A percentile compares a stretch with the other conserved stretches of the same genome.
These are phyloP conservation scores for Phlebiopsis gigantea DNA, from an alignment of 768 basidiomycete genomes.

Conservation along the genomic window DNA sequence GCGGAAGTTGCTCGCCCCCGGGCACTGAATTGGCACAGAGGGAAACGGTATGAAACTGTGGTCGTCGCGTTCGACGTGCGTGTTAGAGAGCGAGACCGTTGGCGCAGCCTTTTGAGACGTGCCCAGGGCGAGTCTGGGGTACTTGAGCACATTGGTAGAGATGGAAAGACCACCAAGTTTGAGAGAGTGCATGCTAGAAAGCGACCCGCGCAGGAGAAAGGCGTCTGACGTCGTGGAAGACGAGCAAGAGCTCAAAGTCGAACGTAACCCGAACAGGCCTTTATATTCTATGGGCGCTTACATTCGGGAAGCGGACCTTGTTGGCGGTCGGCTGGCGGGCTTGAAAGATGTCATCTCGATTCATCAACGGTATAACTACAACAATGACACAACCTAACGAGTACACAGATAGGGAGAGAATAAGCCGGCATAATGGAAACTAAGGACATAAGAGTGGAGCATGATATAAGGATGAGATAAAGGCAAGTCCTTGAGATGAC, in stretches of 20 bases:
- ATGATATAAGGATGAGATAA: background rate
- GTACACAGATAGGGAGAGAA: background rate
- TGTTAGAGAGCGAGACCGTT: constrained; percentile 32
- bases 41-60: constrained; percentile 34
- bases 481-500: too few species aligned
- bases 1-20: background rate
- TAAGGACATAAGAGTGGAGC: background rate
- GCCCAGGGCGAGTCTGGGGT: constrained; percentile 11
- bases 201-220: constrained; percentile 6
- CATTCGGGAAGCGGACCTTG: background rate
- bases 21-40: constrained; percentile 18
- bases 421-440: background rate
- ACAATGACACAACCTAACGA: background rate
- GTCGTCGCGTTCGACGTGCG: constrained; percentile 23
- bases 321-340: too few species aligned
- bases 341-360: too few species aligned
- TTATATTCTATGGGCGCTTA: background rate
- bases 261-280: background rate
- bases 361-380: background rate
- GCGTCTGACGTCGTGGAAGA: background rate
- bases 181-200: background rate
- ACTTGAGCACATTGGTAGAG: constrained; percentile 5
- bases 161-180: background rate
- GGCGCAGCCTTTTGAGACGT: constrained; percentile 29
- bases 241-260: background rate